phyloP scores from a whole-genome alignment of 2,329 filamentous ascomycete species.

The Orbilia oligospora region DNA sequence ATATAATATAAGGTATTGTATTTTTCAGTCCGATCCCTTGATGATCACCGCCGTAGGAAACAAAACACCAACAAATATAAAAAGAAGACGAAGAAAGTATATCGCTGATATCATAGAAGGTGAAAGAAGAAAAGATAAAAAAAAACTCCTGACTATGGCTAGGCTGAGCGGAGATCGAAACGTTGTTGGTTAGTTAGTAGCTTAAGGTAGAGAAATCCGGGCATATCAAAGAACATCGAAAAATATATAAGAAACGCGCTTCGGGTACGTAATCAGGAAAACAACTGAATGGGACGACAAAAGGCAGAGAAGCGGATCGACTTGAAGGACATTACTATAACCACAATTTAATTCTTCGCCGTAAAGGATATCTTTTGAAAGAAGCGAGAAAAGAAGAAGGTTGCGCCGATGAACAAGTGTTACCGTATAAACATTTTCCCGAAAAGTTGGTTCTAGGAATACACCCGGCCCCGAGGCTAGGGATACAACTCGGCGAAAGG shows the following conservation, averaged over 20 bases:
- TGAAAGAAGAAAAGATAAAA: constrained; percentile 6
- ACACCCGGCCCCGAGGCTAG: constrained; percentile 37
- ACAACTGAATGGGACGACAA: background rate
- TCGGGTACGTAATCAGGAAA: constrained; percentile 13
- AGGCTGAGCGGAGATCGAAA: constrained; percentile 10
- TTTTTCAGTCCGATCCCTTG: background rate
- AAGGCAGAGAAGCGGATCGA: background rate
- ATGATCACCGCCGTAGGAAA: background rate
- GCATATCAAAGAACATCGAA: constrained; percentile 21
- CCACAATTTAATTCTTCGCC: constrained; percentile 46
- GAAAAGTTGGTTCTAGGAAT: constrained; percentile 46
- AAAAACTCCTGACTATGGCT: background rate
- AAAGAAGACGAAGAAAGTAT: constrained; percentile 19
- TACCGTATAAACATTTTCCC: constrained; percentile 45
- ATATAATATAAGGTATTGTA: constrained; percentile 4
- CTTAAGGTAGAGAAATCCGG: constrained; percentile 14
- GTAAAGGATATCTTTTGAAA: constrained; percentile 29
- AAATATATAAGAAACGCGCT: constrained; percentile 17
- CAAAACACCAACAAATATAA: background rate
- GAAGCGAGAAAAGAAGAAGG: constrained; percentile 26
- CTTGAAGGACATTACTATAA: constrained; percentile 1
- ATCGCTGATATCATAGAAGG: constrained; percentile 49
- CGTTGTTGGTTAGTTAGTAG: constrained; percentile 3
- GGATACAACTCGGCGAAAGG: constrained; percentile 41
- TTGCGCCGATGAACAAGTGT: constrained; percentile 31